phyloP scores from a whole-genome alignment of 805 yeast species.

The Candida gorgasii region DNA sequence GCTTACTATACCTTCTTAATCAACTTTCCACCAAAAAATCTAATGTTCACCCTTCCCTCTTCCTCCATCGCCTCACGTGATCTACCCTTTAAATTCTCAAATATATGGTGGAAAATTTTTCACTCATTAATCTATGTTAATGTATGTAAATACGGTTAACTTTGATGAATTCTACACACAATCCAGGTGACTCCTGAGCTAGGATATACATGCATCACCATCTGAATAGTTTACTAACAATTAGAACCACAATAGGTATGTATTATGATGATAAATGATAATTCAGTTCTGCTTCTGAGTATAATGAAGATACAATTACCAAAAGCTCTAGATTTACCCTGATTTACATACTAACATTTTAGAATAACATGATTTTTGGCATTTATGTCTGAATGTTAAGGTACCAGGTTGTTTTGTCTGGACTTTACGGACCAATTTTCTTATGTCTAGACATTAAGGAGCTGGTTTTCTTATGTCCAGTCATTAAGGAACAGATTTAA shows the following conservation, averaged over 20 bases:
- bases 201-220: slow-evolving; percentile 11
- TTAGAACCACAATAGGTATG: too few species aligned
- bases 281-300: slow-evolving; percentile 10
- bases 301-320: slow-evolving; percentile 7
- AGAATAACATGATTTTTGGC: too few species aligned
- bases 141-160: slow-evolving; percentile 5
- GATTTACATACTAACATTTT: slow-evolving; percentile 7
- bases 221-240: slow-evolving; percentile 6
- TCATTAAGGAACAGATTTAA: too few species aligned
- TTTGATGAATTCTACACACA: slow-evolving; percentile 9
- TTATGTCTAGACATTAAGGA: too few species aligned
- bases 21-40: not conserved
- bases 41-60: not conserved
- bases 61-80: not conserved
- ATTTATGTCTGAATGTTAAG: too few species aligned
- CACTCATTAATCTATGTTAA: not conserved
- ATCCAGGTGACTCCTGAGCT: slow-evolving; percentile 10
- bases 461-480: too few species aligned
- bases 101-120: not conserved
- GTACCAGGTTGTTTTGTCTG: too few species aligned
- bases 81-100: not conserved
- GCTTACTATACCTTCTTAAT: too few species aligned
- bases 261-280: slow-evolving; percentile 10
- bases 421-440: too few species aligned
- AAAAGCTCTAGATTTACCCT: slow-evolving; percentile 10